phyloP scores from a whole-genome alignment of 495 filamentous ascomycete genomes.

The Neurospora sp. region DNA sequence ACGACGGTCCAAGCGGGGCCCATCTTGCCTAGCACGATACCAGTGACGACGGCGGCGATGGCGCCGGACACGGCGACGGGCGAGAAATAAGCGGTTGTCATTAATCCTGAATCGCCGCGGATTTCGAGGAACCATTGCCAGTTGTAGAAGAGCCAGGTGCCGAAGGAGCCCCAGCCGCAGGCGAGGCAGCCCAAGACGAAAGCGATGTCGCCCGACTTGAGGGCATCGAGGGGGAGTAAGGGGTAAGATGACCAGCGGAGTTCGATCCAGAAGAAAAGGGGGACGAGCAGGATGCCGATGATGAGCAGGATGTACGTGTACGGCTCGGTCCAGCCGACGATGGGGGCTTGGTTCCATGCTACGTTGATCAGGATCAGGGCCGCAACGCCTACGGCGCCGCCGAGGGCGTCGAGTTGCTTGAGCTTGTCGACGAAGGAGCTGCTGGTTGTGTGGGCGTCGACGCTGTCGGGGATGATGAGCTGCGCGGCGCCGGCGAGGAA shows the following conservation, averaged over 20 bases:
- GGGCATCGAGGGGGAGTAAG: constrained; percentile 41
- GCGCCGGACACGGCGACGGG: constrained; percentile 38
- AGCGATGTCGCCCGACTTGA: constrained; percentile 37
- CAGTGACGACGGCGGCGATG: constrained; percentile 39
- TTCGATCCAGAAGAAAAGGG: constrained; percentile 44
- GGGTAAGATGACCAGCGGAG: constrained; percentile 32
- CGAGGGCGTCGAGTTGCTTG: constrained; percentile 38
- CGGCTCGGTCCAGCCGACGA: constrained; percentile 46
- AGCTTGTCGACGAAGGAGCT: constrained; percentile 9
- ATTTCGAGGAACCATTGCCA: constrained; percentile 44
- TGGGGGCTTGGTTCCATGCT: constrained; percentile 50
- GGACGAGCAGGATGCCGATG: constrained; percentile 41
- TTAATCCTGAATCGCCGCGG: constrained; percentile 31
- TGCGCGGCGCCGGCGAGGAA: constrained; percentile 31
- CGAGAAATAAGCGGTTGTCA: constrained; percentile 36
- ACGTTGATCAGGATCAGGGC: constrained; percentile 51
- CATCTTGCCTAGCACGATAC: constrained; percentile 32
- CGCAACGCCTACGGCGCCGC: constrained; percentile 40
- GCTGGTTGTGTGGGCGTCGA: constrained; percentile 19
- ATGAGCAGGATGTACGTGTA: constrained; percentile 48
- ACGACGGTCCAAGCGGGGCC: constrained; percentile 41
- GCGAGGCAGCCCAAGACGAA: constrained; percentile 47
- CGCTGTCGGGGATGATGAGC: constrained; percentile 27
- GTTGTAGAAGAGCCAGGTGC: constrained; percentile 50
- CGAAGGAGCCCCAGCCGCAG: constrained; percentile 52